These are phyloP conservation scores for Picea sitchensis DNA, from an alignment of 75 land plant species.

Conservation along the genomic window DNA sequence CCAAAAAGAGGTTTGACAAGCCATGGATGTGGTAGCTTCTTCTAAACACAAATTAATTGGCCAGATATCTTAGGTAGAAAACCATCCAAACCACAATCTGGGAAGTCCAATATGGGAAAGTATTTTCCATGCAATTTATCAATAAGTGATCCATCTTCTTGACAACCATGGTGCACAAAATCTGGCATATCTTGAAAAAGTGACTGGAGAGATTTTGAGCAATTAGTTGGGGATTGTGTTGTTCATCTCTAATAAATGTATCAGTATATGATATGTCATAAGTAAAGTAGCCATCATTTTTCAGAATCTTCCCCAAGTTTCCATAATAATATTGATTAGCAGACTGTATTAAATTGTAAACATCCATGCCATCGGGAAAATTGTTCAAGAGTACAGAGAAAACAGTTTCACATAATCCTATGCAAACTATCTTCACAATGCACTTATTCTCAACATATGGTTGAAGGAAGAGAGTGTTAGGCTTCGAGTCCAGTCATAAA, in stretches of 20 bases:
- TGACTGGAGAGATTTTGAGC: slow-evolving; percentile 10
- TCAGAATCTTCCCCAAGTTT: slow-evolving; percentile 17
- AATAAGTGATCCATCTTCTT: slow-evolving; percentile 25
- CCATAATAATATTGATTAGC: slow-evolving; percentile 13
- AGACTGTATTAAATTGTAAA: slow-evolving; percentile 16
- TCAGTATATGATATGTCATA: not conserved
- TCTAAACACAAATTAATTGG: not conserved
- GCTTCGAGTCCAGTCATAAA: not conserved
- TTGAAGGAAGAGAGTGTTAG: slow-evolving; percentile 15
- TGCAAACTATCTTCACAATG: slow-evolving; percentile 20
- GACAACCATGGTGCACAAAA: slow-evolving; percentile 31
- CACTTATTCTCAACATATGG: slow-evolving; percentile 24
- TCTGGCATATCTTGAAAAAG: slow-evolving; percentile 28
- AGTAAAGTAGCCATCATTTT: slow-evolving; percentile 16
- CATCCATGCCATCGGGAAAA: slow-evolving; percentile 34
- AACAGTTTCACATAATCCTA: slow-evolving; percentile 23
- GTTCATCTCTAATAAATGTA: not conserved
- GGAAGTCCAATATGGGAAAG: slow-evolving; percentile 30
- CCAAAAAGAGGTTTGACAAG: too few relatives aligned
- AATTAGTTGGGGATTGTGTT: slow-evolving; percentile 14
- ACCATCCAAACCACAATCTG: slow-evolving; percentile 17
- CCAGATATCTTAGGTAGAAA: not conserved
- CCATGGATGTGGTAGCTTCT: not conserved
- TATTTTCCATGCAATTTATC: slow-evolving; percentile 20
- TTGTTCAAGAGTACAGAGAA: slow-evolving; percentile 21